Base-by-base conservation (phyloP, 2,329 filamentous ascomycete species). In the Akanthomyces dipterigenus region DNA sequence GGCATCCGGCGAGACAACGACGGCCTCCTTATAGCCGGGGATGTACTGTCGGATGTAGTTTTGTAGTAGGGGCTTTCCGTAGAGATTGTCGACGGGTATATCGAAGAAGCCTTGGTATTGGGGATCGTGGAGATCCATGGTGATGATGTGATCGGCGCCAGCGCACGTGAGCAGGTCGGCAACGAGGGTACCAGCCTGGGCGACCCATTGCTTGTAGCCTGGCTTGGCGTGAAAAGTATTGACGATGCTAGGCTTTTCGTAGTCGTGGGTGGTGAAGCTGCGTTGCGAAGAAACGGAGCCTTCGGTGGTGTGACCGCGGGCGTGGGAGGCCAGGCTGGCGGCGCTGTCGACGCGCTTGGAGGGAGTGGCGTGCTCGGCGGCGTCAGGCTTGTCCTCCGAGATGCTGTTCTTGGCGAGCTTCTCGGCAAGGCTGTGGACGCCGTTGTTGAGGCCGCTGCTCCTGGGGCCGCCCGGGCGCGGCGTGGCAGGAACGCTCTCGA, bases 31-130 rank as follows among this genome's bases (percentile, higher is more conserved):
- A 76, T 88, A 93, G 71, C 93, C 88, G 54, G 90, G 88, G 63
- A 96, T 95, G 69, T 91, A 86, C 70, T 89, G 87, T 72, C 92
- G 88, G 68, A 89, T 88, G 70, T 88, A 89, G 64, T 82, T 82
- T 71, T 88, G 85, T 59, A 89, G 79, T 55, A 93, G 78, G 55
- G 89, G 88, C 68, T 90, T 87, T 61, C 88, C 93, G 77, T 98
- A 98, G 20, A 99, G 82, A 73, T 99, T 99, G 78, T 99, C 95
- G 61, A 99, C 95, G 2, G 95, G 95, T 62, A 98, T 96, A 71
- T 99, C 93, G 72, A 99, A 98, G 81, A 97, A 99, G 59, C 95
- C 95, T 76, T 99, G 95, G 71, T 98, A 98, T 76, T 99, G 92
- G 46, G 91, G 90, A 74, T 97, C 93, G 73, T 95, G 91, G 57